phyloP scores from a whole-genome alignment of 2,329 filamentous ascomycete species.

The Pseudocercospora vitis region DNA sequence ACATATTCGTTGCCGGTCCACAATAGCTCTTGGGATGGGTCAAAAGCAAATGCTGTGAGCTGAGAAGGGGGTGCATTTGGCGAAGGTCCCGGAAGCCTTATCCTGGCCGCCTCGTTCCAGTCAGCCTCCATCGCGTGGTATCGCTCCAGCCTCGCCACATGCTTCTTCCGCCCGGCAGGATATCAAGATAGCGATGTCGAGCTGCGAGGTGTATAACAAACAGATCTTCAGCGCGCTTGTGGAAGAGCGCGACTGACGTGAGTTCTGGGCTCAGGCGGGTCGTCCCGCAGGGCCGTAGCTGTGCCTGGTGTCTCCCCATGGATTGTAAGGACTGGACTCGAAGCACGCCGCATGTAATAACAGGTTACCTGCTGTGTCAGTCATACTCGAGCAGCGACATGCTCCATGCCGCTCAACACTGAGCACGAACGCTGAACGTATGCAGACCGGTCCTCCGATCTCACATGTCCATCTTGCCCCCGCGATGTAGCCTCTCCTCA shows the following conservation, averaged over 20 bases:
- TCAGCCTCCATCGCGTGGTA: slow-evolving; percentile 50
- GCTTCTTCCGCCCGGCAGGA: not conserved
- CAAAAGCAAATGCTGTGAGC: slow-evolving; percentile 81
- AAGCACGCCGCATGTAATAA: too few species aligned
- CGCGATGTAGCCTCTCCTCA: not conserved
- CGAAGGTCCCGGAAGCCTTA: slow-evolving; percentile 75
- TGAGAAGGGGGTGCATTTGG: slow-evolving; percentile 68
- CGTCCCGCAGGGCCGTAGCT: too few species aligned
- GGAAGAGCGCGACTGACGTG: too few species aligned
- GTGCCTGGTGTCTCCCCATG: too few species aligned
- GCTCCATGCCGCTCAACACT: not conserved
- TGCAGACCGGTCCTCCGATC: not conserved
- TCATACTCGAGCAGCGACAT: not conserved
- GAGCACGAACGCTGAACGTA: not conserved
- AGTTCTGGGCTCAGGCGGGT: too few species aligned
- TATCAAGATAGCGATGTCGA: not conserved
- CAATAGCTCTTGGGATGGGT: slow-evolving; percentile 81
- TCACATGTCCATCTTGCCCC: not conserved
- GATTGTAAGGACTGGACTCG: too few species aligned
- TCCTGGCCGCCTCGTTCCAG: slow-evolving; percentile 69
- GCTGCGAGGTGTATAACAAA: not conserved
- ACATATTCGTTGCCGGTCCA: slow-evolving; percentile 94
- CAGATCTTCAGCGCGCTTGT: not conserved
- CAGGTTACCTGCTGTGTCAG: too few species aligned
- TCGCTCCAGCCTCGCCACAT: not conserved